Evolutionary conservation across 2,329 filamentous ascomycete species (phyloP), one percentile per base, ranked within the genome.

Genomic region (Talaromyces piceae): DNA sequence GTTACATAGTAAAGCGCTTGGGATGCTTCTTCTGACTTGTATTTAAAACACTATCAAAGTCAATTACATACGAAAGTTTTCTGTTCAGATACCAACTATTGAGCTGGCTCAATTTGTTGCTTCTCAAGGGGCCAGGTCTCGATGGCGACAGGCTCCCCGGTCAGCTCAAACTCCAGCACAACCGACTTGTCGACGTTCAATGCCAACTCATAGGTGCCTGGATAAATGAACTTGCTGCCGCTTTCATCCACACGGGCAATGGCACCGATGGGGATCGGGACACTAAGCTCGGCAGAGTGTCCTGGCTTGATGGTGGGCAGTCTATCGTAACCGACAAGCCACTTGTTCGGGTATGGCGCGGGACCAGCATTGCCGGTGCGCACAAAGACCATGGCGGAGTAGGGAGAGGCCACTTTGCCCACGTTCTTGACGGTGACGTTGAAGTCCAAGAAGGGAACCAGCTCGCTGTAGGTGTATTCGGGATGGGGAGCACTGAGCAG

Each of bases 311-410:
- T 43, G 2, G 48, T 59, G 1, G 60, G 54, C 1, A 72, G 52
- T 2, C 69, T 58, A 20, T 70, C 64, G 45, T 67, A 72, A 0
- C 67, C 68, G 3, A 71, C 67, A 5, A 75, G 62, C 62, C 67
- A 69, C 49, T 74, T 74, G 51, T 66, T 68, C 1, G 72, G 71
- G 26, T 67, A 63, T 0, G 72, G 72, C 25, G 60, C 54, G 0
- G 72, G 71, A 0, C 72, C 72, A 4, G 68, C 65, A 9, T 53
- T 53, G 25, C 60, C 57, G 0, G 67, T 67, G 45, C 66, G 67
- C 9, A 63, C 61, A 50, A 73, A 74, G 0, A 67, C 57, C 54
- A 74, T 64, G 0, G 64, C 68, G 0, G 69, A 67, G 51, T 73
- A 74, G 52, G 73, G 72, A 0, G 71, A 74, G 2, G 57, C 41